These are phyloP conservation scores for Microdochium nivale DNA, from an alignment of 2,329 filamentous ascomycete genomes.

Conservation along the genomic window DNA sequence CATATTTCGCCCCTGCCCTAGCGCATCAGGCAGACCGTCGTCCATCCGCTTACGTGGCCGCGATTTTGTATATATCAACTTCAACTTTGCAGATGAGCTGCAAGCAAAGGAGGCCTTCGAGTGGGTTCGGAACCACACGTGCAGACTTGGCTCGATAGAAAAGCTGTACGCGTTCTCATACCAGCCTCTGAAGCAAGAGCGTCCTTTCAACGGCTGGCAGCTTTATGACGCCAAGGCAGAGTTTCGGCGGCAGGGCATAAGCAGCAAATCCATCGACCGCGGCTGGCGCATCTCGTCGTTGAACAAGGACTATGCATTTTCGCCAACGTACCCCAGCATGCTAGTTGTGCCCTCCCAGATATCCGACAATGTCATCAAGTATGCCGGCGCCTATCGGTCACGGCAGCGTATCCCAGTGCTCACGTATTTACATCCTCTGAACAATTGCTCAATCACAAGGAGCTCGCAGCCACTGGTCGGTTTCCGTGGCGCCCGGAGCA, in stretches of 20 bases:
- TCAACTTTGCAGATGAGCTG: slow-evolving; percentile 71
- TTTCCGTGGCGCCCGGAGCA: slow-evolving; percentile 77
- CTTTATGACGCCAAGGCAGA: slow-evolving; percentile 81
- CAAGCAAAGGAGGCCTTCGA: slow-evolving; percentile 81
- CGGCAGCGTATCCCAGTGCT: slow-evolving; percentile 80
- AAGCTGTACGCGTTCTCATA: slow-evolving; percentile 89
- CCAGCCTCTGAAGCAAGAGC: slow-evolving; percentile 64
- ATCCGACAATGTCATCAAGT: slow-evolving; percentile 95
- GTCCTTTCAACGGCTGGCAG: slow-evolving; percentile 68
- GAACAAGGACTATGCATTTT: slow-evolving; percentile 85
- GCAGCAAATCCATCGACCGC: slow-evolving; percentile 64
- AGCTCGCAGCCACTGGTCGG: slow-evolving; percentile 90
- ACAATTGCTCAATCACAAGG: slow-evolving; percentile 93
- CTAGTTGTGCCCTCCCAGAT: slow-evolving; percentile 81
- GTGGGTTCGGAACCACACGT: slow-evolving; percentile 72
- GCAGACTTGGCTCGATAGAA: slow-evolving; percentile 73
- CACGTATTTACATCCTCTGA: slow-evolving; percentile 91
- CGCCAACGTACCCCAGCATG: slow-evolving; percentile 81
- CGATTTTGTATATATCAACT: slow-evolving; percentile 89
- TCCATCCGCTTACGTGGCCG: slow-evolving; percentile 83
- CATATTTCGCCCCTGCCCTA: slow-evolving; percentile 64
- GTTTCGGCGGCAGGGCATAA: slow-evolving; percentile 81
- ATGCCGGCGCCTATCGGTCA: slow-evolving; percentile 83
- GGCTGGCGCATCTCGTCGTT: slow-evolving; percentile 88
- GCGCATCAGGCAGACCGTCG: slow-evolving; percentile 60